phyloP scores from a whole-genome alignment of 805 yeast species.

The Spathaspora girioi region DNA sequence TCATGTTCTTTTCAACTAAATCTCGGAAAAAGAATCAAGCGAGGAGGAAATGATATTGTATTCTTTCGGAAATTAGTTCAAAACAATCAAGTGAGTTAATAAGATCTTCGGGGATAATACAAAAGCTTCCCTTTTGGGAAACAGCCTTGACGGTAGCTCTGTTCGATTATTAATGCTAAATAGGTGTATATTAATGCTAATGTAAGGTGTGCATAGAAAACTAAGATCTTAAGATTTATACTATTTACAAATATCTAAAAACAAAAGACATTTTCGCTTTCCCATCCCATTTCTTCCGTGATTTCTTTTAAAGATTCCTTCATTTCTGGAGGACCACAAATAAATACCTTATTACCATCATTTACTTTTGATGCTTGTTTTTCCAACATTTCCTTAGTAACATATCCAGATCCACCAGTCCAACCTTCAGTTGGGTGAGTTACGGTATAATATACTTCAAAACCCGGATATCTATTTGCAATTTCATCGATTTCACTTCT shows the following conservation, averaged over 20 bases:
- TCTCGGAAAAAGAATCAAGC: background rate
- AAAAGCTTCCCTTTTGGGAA: too few species aligned
- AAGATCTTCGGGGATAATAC: too few species aligned
- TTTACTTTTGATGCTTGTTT: conserved; percentile 51
- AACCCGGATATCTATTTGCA: conserved; percentile 57
- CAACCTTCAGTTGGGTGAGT: conserved; percentile 47
- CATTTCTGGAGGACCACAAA: conserved; percentile 78
- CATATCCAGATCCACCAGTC: conserved; percentile 57
- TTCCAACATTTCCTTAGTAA: conserved; percentile 55
- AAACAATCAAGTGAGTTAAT: background rate
- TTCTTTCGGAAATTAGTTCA: background rate
- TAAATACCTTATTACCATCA: conserved; percentile 51
- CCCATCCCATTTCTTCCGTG: conserved; percentile 63
- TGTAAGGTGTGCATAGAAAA: background rate
- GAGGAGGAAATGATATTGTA: background rate
- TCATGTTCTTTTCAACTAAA: background rate
- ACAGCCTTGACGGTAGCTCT: too few species aligned
- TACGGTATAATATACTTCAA: conserved; percentile 58
- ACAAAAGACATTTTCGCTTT: conserved; percentile 46
- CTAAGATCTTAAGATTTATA: background rate
- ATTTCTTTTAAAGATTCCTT: conserved; percentile 47
- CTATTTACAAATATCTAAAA: conserved; percentile 27
- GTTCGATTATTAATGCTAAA: too few species aligned
- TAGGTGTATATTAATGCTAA: background rate
- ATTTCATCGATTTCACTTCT: conserved; percentile 72